Base-by-base conservation (phyloP, 2,329 filamentous ascomycete genomes). In the Purpureocillium lavendulum region DNA sequence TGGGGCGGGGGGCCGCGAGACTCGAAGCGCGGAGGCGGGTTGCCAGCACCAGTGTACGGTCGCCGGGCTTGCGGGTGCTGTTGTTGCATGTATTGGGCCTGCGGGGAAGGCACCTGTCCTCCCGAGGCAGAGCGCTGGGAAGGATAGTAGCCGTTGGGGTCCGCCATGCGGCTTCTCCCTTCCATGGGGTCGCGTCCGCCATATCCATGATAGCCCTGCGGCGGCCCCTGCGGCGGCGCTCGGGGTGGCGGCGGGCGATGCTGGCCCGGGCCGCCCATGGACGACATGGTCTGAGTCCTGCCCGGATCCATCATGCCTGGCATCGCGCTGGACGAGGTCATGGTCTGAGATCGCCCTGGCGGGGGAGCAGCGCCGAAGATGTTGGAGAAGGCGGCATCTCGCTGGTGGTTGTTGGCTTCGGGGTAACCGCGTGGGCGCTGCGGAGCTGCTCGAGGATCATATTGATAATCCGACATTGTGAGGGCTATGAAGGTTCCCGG, bases 331-430 rank as follows among this genome's bases (percentile, higher is more conserved):
- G 87, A 82, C 40, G 85, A 88, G 47, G 82, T 92, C 88, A 97
- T 96, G 18, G 90, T 96, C 57, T 96, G 89, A 42, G 89, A 94
- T 60, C 92, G 83, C 42, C 90, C 90, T 34, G 86, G 79, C 35
- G 87, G 87, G 48, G 87, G 88, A 48, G 86, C 76, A 48, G 80
- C 81, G 51, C 90, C 92, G 60, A 97, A 98, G 58, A 97, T 97
- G 66, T 90, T 90, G 49, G 85, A 87, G 64, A 94, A 98, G 49
- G 90, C 92, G 51, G 87, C 87, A 77, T 98, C 89, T 66, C 92
- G 84, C 65, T 92, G 86, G 55, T 71, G 72, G 57, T 73, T 72
- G 47, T 70, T 67, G 40, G 63, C 57, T 42, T 71, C 65, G 49
- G 49, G 70, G 70, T 75, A 72, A 49, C 71, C 66, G 41, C 64